A percentile compares a stretch with the other conserved stretches of the same genome.
These are phyloP conservation scores for Rauvolfia tetraphylla DNA, from an alignment of 257 asterid genomes.

Conservation along the genomic window DNA sequence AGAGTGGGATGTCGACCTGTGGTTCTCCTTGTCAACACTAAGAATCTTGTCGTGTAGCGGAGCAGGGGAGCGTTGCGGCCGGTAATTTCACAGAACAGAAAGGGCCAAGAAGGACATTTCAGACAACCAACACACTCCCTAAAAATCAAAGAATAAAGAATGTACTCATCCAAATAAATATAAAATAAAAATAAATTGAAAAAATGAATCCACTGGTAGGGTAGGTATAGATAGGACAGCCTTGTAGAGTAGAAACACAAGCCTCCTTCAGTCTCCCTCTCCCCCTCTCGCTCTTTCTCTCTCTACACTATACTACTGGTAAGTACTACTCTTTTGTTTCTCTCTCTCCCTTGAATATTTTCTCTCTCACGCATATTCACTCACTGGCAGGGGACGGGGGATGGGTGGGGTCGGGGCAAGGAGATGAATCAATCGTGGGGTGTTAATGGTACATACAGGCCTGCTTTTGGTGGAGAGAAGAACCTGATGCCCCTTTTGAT, in stretches of 20 bases:
- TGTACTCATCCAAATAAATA: constrained; percentile 13
- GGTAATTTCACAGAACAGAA: constrained; percentile 28
- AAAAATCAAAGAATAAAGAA: constrained; percentile 30
- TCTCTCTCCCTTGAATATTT: background rate
- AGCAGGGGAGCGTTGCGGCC: constrained; percentile 27
- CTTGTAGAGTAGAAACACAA: constrained; percentile 31
- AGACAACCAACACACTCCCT: constrained; percentile 10
- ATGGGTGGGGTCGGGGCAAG: background rate
- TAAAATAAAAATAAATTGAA: background rate
- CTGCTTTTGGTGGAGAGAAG: constrained; percentile 59
- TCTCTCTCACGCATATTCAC: constrained; percentile 30
- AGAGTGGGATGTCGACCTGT: constrained; percentile 27
- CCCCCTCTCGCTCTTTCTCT: background rate
- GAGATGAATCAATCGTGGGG: constrained; percentile 8
- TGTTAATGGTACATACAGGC: constrained; percentile 40
- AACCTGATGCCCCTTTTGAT: constrained; percentile 78
- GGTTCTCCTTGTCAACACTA: constrained; percentile 34
- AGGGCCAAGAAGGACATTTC: constrained; percentile 37
- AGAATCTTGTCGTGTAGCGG: constrained; percentile 43
- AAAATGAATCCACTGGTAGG: constrained; percentile 25
- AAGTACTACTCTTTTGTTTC: background rate
- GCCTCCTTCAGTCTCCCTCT: constrained; percentile 17
- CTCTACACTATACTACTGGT: background rate
- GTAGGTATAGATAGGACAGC: constrained; percentile 63
- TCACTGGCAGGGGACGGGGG: background rate